Evolutionary conservation across 1,284 basidiomycete species (phyloP).

Genomic region (Amylostereum areolatum): DNA sequence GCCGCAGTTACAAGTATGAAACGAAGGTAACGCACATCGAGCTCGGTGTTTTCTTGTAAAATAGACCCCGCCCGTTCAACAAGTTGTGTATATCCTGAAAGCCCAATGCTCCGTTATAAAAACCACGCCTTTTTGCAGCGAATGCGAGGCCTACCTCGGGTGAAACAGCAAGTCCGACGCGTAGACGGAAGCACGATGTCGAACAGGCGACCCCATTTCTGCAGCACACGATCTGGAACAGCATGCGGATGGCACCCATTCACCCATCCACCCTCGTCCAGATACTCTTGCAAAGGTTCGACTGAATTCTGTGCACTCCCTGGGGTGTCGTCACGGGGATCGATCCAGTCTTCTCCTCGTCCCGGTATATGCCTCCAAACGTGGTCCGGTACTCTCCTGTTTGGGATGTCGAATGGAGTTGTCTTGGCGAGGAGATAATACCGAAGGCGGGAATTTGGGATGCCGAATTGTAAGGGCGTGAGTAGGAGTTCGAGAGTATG

Average conservation of each 20-base stretch:
- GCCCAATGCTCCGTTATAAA: background rate
- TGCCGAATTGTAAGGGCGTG: conserved; percentile 69
- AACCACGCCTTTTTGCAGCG: background rate
- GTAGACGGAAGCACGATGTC: conserved; percentile 67
- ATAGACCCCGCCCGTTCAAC: conserved; percentile 73
- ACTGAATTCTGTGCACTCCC: conserved; percentile 11
- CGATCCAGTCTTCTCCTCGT: conserved; percentile 32
- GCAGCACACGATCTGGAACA: conserved; percentile 57
- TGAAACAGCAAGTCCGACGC: conserved; percentile 70
- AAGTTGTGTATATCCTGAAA: conserved; percentile 63
- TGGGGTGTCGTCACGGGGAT: conserved; percentile 16
- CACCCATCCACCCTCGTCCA: conserved; percentile 34
- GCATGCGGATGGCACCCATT: conserved; percentile 20
- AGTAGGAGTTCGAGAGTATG: conserved; percentile 54
- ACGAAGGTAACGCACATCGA: conserved; percentile 46
- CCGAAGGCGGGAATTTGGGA: conserved; percentile 72
- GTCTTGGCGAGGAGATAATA: conserved; percentile 72
- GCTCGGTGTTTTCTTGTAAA: conserved; percentile 57
- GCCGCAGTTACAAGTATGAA: conserved; percentile 4
- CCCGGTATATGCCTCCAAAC: conserved; percentile 53
- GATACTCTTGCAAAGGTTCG: conserved; percentile 36
- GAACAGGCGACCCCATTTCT: conserved; percentile 71
- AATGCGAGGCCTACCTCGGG: conserved; percentile 45
- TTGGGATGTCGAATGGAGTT: conserved; percentile 28
- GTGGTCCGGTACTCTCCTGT: conserved; percentile 13